Base-by-base conservation (phyloP, 2,329 filamentous ascomycete genomes). In the Xylariaceae sp. region DNA sequence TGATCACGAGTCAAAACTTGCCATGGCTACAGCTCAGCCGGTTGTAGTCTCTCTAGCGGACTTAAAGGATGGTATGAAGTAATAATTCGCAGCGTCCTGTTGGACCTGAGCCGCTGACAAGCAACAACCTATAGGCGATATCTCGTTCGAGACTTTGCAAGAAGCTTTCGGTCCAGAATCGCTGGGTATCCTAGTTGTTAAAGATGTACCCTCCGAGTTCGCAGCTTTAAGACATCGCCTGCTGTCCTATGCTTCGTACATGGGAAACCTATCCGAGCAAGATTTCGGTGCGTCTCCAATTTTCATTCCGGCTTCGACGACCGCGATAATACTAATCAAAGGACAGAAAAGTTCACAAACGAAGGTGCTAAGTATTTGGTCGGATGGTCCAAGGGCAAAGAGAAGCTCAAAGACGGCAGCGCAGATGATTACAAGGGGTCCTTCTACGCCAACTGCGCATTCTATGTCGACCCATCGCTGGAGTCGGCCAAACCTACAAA, bases 121-220 rank as follows among this genome's bases (percentile, higher is more conserved):
- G 29, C n/a, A n/a, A n/a, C n/a, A n/a, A n/a, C n/a, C 42, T 34
- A 3, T 53, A 88, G 85, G 81, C 17, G 77, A 76, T 46, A 74
- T 92, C 37, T 75, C 85, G 1, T 85, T 88, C 42, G 76, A 80
- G 45, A 78, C 79, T 0, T 75, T 93, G 10, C 79, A 87, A 57
- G 68, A 85, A 56, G 93, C 93, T 0, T 97, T 98, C 63, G 93
- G 93, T 0, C 89, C 91, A 2, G 82, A 87, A 21, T 95, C 90
- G 2, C 74, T 97, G 11, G 93, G 93, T 0, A 95, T 98, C 42
- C 84, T 98, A 44, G 73, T 97, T n/a, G 91, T 98, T 38, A 89
- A 86, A 63, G 88, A 90, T 62, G 79, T 97, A 0, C 88, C 90
- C 0, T 52, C 75, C 5, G 73, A 80, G 42, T 98, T 95, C 58